A percentile compares a stretch with the other conserved stretches of the same genome.
These are phyloP conservation scores for Xanthoconium purpureum DNA, from an alignment of 768 basidiomycete genomes.

Conservation along the genomic window DNA sequence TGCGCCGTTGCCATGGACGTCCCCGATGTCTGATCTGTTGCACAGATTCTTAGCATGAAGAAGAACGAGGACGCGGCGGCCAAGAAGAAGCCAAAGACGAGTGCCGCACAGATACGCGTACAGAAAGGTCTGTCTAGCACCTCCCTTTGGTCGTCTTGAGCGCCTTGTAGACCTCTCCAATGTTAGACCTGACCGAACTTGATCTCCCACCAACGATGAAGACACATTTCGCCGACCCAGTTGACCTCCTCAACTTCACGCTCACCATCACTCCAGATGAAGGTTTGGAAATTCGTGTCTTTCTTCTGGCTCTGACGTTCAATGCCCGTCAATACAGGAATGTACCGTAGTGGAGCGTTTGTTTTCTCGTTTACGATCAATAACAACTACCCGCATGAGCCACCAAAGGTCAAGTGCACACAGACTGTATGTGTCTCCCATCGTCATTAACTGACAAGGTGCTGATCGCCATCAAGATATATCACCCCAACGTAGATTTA, in stretches of 20 bases:
- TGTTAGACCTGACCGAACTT: conserved; percentile 88
- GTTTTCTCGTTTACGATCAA: conserved; percentile 94
- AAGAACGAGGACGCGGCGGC: conserved; percentile 97
- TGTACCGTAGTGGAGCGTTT: conserved; percentile 97
- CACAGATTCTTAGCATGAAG: conserved; percentile 98
- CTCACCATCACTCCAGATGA: conserved; percentile 96
- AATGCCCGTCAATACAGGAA: conserved; percentile 52
- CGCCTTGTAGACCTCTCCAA: conserved; percentile 1
- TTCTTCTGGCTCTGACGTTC: not conserved
- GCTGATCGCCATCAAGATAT: conserved; percentile 61
- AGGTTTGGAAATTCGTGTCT: conserved; percentile 47
- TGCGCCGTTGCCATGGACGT: not conserved
- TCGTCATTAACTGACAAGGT: not conserved
- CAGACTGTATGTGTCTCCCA: conserved; percentile 64
- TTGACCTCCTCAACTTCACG: conserved; percentile 94
- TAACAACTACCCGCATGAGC: conserved; percentile 97
- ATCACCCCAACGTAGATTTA: conserved; percentile 97
- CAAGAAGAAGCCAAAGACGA: conserved; percentile 98
- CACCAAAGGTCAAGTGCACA: conserved; percentile 97
- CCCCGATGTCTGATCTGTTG: conserved; percentile 5
- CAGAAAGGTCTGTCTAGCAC: conserved; percentile 75
- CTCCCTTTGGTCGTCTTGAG: not conserved
- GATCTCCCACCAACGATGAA: conserved; percentile 96
- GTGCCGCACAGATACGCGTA: conserved; percentile 97
- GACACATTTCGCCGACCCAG: conserved; percentile 88